A percentile compares a stretch with the other conserved stretches of the same genome.
Conservation (phyloP, 1,284 basidiomycete genomes). For the Erythrobasidium hasegawianum region DNA sequence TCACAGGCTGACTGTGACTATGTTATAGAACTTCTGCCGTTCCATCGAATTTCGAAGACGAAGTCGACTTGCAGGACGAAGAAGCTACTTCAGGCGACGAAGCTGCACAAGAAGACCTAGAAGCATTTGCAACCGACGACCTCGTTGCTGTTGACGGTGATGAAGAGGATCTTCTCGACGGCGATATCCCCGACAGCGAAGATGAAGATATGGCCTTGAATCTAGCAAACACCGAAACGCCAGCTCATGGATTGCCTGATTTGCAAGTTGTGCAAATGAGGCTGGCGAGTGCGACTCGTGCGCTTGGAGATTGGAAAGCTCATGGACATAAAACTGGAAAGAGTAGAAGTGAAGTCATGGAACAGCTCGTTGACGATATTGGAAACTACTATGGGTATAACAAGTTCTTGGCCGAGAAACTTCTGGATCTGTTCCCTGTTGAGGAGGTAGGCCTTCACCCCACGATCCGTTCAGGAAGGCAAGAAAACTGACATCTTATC, state of each 20-base stretch:
- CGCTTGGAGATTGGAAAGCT: conserved; percentile 70
- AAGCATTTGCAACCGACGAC: conserved; percentile 40
- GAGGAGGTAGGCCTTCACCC: conserved; percentile 63
- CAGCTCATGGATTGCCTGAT: conserved; percentile 59
- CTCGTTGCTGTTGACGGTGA: conserved; percentile 28
- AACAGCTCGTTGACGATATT: conserved; percentile 83
- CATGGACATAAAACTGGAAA: conserved; percentile 55
- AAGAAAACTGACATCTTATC: too few relatives aligned
- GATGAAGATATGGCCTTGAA: conserved; percentile 68
- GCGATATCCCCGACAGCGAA: conserved; percentile 59
- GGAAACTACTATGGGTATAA: conserved; percentile 97
- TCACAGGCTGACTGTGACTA: background rate
- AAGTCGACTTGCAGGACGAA: conserved; percentile 38
- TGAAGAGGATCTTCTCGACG: conserved; percentile 34
- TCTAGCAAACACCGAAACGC: conserved; percentile 70
- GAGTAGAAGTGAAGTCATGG: conserved; percentile 80
- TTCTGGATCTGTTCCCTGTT: conserved; percentile 89
- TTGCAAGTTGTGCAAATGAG: conserved; percentile 79
- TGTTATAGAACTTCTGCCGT: conserved; percentile 11
- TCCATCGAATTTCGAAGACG: conserved; percentile 24
- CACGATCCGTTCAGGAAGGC: background rate
- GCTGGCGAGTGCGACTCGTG: conserved; percentile 80
- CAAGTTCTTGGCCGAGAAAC: conserved; percentile 86
- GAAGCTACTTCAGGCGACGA: conserved; percentile 40
- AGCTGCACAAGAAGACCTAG: conserved; percentile 36